Percentiles rank a stretch among this genome's conserved stretches.
These are phyloP conservation scores for Aspergillus niger DNA, from an alignment of 2,329 filamentous ascomycete species.

Conservation along the genomic window DNA sequence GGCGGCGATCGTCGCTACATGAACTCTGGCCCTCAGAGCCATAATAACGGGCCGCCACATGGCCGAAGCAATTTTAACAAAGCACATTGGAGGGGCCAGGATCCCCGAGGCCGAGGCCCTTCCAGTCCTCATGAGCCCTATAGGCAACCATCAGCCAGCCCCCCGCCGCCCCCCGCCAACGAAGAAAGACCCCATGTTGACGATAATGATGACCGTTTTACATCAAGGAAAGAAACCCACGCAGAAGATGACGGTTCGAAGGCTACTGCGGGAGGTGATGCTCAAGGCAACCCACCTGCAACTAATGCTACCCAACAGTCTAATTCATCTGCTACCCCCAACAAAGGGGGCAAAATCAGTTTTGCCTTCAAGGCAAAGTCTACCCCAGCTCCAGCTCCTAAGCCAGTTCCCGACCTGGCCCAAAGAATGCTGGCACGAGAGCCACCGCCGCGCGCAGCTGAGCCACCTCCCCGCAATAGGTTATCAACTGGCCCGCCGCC, in stretches of 20 bases:
- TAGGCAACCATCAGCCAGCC: constrained; percentile 36
- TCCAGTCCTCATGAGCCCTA: constrained; percentile 44
- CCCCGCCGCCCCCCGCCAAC: constrained; percentile 33
- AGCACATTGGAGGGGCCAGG: constrained; percentile 69
- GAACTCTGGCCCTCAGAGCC: constrained; percentile 50
- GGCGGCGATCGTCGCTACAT: constrained; percentile 49
- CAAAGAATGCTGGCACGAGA: constrained; percentile 49
- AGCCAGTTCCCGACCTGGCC: constrained; percentile 53
- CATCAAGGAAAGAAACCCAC: constrained; percentile 62
- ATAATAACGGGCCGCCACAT: constrained; percentile 47
- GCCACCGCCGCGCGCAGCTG: constrained; percentile 37
- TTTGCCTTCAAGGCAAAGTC: constrained; percentile 88
- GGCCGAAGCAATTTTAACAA: constrained; percentile 66
- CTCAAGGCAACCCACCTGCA: constrained; percentile 56
- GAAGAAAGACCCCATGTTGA: constrained; percentile 44
- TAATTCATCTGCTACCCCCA: constrained; percentile 55
- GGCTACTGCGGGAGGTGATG: constrained; percentile 41
- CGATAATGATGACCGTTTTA: constrained; percentile 63
- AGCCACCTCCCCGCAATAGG: constrained; percentile 40
- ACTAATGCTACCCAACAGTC: constrained; percentile 52
- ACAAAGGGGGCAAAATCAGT: constrained; percentile 73
- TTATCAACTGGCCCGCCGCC: constrained; percentile 40
- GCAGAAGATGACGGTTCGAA: constrained; percentile 64
- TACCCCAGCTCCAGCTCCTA: constrained; percentile 56
- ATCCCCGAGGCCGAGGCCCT: constrained; percentile 53